A percentile compares a stretch with the other conserved stretches of the same genome.
Conservation (phyloP, 306 rosid species). For the Trifolium dubium region DNA sequence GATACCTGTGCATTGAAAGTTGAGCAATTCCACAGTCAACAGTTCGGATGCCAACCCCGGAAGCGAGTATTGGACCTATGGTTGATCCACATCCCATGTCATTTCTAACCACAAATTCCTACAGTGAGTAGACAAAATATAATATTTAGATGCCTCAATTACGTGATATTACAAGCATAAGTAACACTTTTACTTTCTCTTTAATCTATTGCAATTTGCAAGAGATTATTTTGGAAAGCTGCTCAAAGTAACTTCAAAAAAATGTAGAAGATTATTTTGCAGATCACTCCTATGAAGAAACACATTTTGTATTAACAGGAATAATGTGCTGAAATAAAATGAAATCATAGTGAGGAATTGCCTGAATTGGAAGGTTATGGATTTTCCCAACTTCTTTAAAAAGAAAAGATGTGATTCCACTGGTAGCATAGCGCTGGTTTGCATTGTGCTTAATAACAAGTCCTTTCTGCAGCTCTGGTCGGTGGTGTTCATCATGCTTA, state of each 20-base stretch:
- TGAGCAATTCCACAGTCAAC: constrained; percentile 98
- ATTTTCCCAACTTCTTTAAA: constrained; percentile 81
- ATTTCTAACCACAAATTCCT: constrained; percentile 97
- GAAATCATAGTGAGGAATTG: constrained; percentile 36
- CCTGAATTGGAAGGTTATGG: constrained; percentile 92
- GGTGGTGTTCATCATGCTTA: constrained; percentile 92
- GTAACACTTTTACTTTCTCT: not conserved
- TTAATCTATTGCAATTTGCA: constrained; percentile 16
- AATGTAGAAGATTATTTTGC: not conserved
- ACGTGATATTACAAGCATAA: constrained; percentile 9
- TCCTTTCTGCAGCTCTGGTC: constrained; percentile 91
- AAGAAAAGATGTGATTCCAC: constrained; percentile 87
- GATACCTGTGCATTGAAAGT: constrained; percentile 99
- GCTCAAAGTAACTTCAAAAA: not conserved
- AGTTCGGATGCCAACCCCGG: constrained; percentile 93
- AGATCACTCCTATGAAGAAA: not conserved
- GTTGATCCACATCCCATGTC: constrained; percentile 99
- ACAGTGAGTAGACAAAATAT: constrained; percentile 9
- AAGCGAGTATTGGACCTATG: constrained; percentile 96
- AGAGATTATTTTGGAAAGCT: constrained; percentile 1
- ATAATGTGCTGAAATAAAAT: constrained; percentile 18
- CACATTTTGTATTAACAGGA: not conserved
- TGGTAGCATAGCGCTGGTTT: constrained; percentile 96
- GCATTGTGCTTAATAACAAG: constrained; percentile 94
- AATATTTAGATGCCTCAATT: not conserved